Conservation (phyloP, 768 basidiomycete species). For the Suillus sp. region DNA sequence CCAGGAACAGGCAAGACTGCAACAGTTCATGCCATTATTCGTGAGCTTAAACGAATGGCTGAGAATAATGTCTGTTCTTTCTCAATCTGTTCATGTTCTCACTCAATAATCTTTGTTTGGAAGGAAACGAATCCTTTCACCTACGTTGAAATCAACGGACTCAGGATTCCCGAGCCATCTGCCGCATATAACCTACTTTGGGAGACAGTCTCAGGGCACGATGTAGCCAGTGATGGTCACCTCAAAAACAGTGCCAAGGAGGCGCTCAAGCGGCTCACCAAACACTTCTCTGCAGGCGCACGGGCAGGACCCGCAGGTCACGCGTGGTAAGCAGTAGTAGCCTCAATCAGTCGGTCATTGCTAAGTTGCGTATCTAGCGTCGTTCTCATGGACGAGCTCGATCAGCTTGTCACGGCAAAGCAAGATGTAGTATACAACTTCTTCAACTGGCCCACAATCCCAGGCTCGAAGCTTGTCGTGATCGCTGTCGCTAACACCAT, state of each 20-base stretch:
- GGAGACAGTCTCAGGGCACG: slow-evolving; percentile 88
- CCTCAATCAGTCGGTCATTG: neutral
- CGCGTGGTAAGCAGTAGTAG: slow-evolving; percentile 67
- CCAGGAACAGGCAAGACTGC: slow-evolving; percentile 99
- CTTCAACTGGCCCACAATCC: slow-evolving; percentile 98
- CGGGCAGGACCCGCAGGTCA: slow-evolving; percentile 76
- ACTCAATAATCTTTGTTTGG: neutral
- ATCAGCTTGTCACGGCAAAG: slow-evolving; percentile 93
- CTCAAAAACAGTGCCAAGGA: slow-evolving; percentile 76
- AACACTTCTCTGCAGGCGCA: slow-evolving; percentile 70
- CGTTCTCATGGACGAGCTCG: slow-evolving; percentile 97
- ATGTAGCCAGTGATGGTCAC: slow-evolving; percentile 61
- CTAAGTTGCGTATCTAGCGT: slow-evolving; percentile 55
- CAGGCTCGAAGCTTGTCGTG: slow-evolving; percentile 86
- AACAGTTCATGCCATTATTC: slow-evolving; percentile 90
- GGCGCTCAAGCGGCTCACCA: slow-evolving; percentile 75
- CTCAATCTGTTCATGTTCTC: neutral
- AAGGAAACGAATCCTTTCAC: slow-evolving; percentile 94
- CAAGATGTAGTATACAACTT: slow-evolving; percentile 99
- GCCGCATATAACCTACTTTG: slow-evolving; percentile 91
- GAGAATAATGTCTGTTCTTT: slow-evolving; percentile 61
- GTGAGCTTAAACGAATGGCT: slow-evolving; percentile 89
- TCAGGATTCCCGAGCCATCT: slow-evolving; percentile 89
- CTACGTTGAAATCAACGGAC: slow-evolving; percentile 97
- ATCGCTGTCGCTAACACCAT: slow-evolving; percentile 98